A percentile compares a stretch with the other conserved stretches of the same genome.
Evolutionary conservation across 345 rosid species (phyloP).

Genomic region (Lepidium africanum): DNA sequence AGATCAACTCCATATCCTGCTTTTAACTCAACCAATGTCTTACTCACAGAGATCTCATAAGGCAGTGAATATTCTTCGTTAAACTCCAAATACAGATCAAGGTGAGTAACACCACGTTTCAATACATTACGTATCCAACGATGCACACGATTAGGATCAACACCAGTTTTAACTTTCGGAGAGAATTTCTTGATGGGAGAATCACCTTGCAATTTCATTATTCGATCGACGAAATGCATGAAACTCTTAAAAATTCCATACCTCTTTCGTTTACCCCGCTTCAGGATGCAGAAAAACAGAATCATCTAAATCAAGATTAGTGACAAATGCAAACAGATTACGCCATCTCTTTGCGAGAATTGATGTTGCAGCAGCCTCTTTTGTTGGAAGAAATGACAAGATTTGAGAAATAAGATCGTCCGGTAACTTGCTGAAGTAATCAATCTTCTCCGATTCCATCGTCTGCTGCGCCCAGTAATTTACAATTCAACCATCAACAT

Average conservation of each 20-base stretch:
- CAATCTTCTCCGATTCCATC: neutral
- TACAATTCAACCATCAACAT: neutral
- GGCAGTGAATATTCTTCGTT: neutral
- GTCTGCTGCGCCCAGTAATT: neutral
- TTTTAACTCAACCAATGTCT: conserved; percentile 7
- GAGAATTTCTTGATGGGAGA: conserved; percentile 2
- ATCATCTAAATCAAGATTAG: conserved; percentile 5
- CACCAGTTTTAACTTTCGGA: neutral
- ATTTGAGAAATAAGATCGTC: conserved; percentile 1
- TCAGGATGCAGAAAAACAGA: neutral
- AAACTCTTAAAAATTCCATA: neutral
- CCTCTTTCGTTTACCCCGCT: neutral
- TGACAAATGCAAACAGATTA: conserved; percentile 11
- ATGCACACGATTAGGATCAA: conserved; percentile 2
- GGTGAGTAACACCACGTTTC: conserved; percentile 16
- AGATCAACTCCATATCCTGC: conserved; percentile 1
- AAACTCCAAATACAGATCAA: neutral
- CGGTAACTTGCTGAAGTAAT: conserved; percentile 10
- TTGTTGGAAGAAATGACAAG: conserved; percentile 12
- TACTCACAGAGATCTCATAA: conserved; percentile 1
- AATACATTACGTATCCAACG: conserved; percentile 14
- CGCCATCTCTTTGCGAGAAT: conserved; percentile 19
- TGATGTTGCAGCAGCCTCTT: conserved; percentile 16
- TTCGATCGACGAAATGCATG: conserved; percentile 8
- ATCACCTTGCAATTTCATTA: conserved; percentile 2